Evolutionary conservation across 768 basidiomycete species (phyloP).

Genomic region (Panellus pusillus): DNA sequence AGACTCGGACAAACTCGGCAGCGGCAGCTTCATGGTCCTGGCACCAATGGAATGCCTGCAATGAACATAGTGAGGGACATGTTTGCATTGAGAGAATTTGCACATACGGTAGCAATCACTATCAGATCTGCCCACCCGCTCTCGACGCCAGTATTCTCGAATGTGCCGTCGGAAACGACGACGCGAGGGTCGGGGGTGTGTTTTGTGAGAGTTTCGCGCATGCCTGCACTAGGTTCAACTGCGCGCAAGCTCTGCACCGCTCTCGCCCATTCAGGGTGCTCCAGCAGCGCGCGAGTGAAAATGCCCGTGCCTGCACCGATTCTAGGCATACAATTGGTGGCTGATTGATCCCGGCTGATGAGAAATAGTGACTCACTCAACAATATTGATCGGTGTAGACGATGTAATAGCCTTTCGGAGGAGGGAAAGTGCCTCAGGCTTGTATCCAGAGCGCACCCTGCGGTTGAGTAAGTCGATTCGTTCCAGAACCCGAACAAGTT

Average conservation of each 20-base stretch:
- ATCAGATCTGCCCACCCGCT: conserved; percentile 53
- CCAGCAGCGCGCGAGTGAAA: conserved; percentile 62
- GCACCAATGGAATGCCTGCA: conserved; percentile 74
- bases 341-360: too few species aligned
- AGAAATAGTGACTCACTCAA: too few species aligned
- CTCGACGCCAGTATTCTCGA: conserved; percentile 43
- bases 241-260: conserved; percentile 44
- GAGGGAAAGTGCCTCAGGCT: too few species aligned
- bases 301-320: conserved; percentile 65
- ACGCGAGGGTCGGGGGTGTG: conserved; percentile 39
- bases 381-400: too few species aligned
- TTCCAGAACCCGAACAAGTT: too few species aligned
- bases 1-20: conserved; percentile 55
- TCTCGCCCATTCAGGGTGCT: conserved; percentile 32
- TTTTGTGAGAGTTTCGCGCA: conserved; percentile 56
- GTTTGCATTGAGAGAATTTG: too few species aligned
- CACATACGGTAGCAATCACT: conserved; percentile 40
- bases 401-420: too few species aligned
- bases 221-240: conserved; percentile 65
- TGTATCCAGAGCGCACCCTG: too few species aligned
- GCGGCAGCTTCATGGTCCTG: conserved; percentile 53
- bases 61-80: too few species aligned
- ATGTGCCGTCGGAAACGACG: conserved; percentile 45
- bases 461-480: too few species aligned
- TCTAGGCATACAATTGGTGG: conserved; percentile 26